Evolutionary conservation across 176 grass and related monocot genomes (phyloP), one percentile per base, ranked within the genome.

Genomic region (Sorghum bicolor): DNA sequence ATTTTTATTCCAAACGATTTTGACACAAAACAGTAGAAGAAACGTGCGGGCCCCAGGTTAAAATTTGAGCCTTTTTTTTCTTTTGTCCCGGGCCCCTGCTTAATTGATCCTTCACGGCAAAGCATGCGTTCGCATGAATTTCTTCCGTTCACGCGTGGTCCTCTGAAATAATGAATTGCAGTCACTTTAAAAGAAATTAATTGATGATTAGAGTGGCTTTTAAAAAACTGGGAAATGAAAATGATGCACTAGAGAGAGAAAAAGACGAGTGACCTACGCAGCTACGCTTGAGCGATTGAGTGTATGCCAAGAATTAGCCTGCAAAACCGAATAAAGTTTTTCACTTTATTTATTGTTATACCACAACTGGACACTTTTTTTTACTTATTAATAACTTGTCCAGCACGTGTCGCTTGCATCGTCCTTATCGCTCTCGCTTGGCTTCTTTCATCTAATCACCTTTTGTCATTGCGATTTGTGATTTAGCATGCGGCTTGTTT

Each of bases 301-400:
- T 93, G 83, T 31, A 33, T 78, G 61, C 19, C 82, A 88, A 91
- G 91, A 93, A 86, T 91, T 93, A 76, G 81, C 74, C 57, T 78
- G 58, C 85, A 86, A 88, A 65, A 83, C 83, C 67, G 88, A 93
- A 91, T 91, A 91, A 88, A 90, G 82, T 16, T 85, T 70, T 1
- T 2, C 25, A 50, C 84, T 90, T 87, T 87, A 83, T 12, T 80
- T 48, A 48, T 73, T 48, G 15, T 80, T 79, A 72, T 72, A 73
- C 64, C 41, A 33, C 79, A 33, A 70, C 47, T n/a, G 20, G 47
- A 55, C 74, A 29, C 60, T 83, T 38, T 20, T n/a, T n/a, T n/a
- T n/a, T n/a, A n/a, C n/a, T n/a, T n/a, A n/a, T n/a, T n/a, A n/a
- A n/a, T n/a, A 52, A 26, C 88, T 75, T 87, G 61, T 75, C 69